These are phyloP conservation scores for Quercus phellos DNA, from an alignment of 331 rosid genomes.

Conservation along the genomic window DNA sequence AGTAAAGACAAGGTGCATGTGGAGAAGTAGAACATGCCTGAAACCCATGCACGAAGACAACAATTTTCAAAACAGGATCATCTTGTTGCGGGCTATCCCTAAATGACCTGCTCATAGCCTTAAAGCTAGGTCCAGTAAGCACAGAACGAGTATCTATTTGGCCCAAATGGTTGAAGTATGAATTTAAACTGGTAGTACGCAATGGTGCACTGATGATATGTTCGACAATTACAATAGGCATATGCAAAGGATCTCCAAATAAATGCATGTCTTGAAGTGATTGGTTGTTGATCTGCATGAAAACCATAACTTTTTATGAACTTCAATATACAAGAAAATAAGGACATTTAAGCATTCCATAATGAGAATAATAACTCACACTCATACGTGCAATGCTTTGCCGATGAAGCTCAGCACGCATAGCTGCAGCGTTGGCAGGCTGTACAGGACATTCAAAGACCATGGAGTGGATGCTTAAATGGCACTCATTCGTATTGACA, in stretches of 20 bases:
- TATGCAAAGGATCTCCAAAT: slow-evolving; percentile 71
- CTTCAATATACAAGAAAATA: neutral
- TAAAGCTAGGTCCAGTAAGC: slow-evolving; percentile 32
- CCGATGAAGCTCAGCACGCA: slow-evolving; percentile 85
- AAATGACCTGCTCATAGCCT: slow-evolving; percentile 28
- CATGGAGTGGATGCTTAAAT: neutral
- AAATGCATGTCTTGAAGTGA: slow-evolving; percentile 90
- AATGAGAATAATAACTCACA: slow-evolving; percentile 38
- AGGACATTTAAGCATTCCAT: slow-evolving; percentile 7
- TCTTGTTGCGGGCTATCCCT: slow-evolving; percentile 30
- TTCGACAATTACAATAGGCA: slow-evolving; percentile 80
- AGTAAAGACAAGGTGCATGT: slow-evolving; percentile 3
- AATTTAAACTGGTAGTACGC: slow-evolving; percentile 63
- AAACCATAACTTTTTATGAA: slow-evolving; percentile 8
- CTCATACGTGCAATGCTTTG: slow-evolving; percentile 84
- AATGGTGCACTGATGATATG: slow-evolving; percentile 72
- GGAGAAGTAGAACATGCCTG: slow-evolving; percentile 69
- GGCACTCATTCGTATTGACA: neutral
- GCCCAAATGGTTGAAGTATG: slow-evolving; percentile 52
- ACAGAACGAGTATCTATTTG: slow-evolving; percentile 25
- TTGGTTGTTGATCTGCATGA: slow-evolving; percentile 66
- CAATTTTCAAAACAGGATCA: slow-evolving; percentile 66
- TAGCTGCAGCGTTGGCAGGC: slow-evolving; percentile 69
- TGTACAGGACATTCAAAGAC: slow-evolving; percentile 27
- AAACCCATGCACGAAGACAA: slow-evolving; percentile 94